Evolutionary conservation across 2,329 filamentous ascomycete species (phyloP).

Genomic region (Dryadomyces quercivorus): DNA sequence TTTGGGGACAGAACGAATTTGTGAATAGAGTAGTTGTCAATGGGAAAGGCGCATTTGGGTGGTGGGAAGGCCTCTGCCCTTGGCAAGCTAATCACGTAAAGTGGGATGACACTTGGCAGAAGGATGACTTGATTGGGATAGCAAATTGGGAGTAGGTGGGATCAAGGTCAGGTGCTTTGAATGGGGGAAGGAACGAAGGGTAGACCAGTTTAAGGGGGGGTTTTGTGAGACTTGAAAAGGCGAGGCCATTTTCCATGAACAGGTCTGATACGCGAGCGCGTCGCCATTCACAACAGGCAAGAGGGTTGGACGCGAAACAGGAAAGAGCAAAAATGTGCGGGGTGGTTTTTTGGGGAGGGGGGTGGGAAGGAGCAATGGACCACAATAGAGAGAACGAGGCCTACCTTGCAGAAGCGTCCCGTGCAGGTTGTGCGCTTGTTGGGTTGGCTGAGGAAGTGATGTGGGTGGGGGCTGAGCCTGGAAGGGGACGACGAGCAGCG

Average conservation of each 20-base stretch:
- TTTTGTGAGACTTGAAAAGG: not conserved
- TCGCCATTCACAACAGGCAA: not conserved
- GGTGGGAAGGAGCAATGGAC: not conserved
- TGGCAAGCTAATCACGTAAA: not conserved
- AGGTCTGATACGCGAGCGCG: not conserved
- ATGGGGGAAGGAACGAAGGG: not conserved
- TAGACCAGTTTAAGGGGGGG: not conserved
- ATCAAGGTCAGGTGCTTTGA: not conserved
- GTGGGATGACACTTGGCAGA: not conserved
- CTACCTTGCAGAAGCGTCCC: not conserved
- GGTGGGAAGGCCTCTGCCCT: not conserved
- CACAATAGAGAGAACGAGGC: not conserved
- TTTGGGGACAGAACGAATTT: not conserved
- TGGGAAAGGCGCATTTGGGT: not conserved
- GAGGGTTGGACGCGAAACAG: not conserved
- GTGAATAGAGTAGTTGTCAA: slow-evolving; percentile 6
- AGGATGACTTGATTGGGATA: not conserved
- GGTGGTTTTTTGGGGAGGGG: too few relatives aligned
- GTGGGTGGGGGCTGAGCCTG: slow-evolving; percentile 2
- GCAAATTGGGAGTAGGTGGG: not conserved
- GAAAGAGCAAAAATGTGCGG: too few relatives aligned
- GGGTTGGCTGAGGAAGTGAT: not conserved
- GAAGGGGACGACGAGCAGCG: slow-evolving; percentile 1
- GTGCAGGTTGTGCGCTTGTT: not conserved
- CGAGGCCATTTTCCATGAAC: not conserved